Evolutionary conservation across 352 stramenopile species (phyloP).

Genomic region (Globisporangium radiosum): DNA sequence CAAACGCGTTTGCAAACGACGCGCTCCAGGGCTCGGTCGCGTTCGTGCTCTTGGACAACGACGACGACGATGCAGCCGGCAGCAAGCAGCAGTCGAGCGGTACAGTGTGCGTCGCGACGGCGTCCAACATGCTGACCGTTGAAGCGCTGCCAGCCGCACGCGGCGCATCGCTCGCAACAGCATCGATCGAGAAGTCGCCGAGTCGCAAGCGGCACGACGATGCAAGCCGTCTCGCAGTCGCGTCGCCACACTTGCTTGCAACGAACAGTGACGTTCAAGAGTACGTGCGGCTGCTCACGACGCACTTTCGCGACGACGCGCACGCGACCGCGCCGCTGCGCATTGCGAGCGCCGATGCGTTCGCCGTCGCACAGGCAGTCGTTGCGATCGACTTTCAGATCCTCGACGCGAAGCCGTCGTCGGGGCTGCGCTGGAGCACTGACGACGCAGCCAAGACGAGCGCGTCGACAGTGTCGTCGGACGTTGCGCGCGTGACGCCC

Average conservation of each 20-base stretch:
- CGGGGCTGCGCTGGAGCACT: slow-evolving; percentile 73
- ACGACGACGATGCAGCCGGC: slow-evolving; percentile 10
- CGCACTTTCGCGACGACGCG: slow-evolving; percentile 52
- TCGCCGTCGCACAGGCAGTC: slow-evolving; percentile 47
- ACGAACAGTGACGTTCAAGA: slow-evolving; percentile 42
- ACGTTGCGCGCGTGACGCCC: slow-evolving; percentile 42
- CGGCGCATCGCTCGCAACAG: slow-evolving; percentile 12
- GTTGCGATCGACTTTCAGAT: slow-evolving; percentile 62
- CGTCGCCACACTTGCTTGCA: slow-evolving; percentile 31
- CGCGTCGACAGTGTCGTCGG: neutral
- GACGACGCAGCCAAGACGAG: slow-evolving; percentile 12
- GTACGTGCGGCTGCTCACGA: slow-evolving; percentile 46
- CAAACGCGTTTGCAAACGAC: slow-evolving; percentile 39
- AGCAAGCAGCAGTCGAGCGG: slow-evolving; percentile 19
- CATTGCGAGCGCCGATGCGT: slow-evolving; percentile 35
- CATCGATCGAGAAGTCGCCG: slow-evolving; percentile 17
- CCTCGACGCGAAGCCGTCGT: slow-evolving; percentile 72
- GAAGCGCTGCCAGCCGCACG: slow-evolving; percentile 19
- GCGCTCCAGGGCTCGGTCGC: slow-evolving; percentile 60
- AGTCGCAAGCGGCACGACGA: slow-evolving; percentile 38
- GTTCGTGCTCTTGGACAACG: slow-evolving; percentile 51
- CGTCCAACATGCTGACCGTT: slow-evolving; percentile 60
- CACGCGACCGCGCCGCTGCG: slow-evolving; percentile 33
- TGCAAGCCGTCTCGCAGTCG: slow-evolving; percentile 25
- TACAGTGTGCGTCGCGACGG: slow-evolving; percentile 54